phyloP scores from a whole-genome alignment of 31 red algal species.

The Odonthalia washingtoniensis region DNA sequence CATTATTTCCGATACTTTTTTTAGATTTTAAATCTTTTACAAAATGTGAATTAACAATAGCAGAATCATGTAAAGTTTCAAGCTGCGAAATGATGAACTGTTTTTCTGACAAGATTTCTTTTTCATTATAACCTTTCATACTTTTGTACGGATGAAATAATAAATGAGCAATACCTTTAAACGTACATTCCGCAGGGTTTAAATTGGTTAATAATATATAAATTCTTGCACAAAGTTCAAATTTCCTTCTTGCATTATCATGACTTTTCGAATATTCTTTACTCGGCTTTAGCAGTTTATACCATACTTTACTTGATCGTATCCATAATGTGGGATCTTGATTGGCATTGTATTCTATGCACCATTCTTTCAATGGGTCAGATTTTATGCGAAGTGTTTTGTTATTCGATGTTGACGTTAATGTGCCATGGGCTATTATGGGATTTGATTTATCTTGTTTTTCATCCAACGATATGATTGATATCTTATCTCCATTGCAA shows the following conservation, averaged over 20 bases:
- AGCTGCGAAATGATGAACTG: constrained; percentile 77
- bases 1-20: constrained; percentile 35
- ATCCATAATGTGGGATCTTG: constrained; percentile 61
- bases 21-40: constrained; percentile 65
- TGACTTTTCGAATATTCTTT: constrained; percentile 77
- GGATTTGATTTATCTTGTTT: not conserved
- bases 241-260: constrained; percentile 58
- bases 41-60: constrained; percentile 36
- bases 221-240: constrained; percentile 78
- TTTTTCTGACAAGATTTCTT: constrained; percentile 53
- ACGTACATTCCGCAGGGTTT: constrained; percentile 52
- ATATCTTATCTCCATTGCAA: constrained; percentile 59
- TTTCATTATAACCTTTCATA: constrained; percentile 57
- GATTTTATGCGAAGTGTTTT: constrained; percentile 46
- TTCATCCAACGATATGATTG: constrained; percentile 63
- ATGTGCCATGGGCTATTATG: constrained; percentile 61
- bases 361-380: constrained; percentile 76
- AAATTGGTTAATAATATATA: constrained; percentile 72
- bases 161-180: constrained; percentile 44
- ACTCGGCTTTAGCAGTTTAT: constrained; percentile 58
- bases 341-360: constrained; percentile 77
- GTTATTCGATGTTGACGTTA: constrained; percentile 7
- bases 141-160: constrained; percentile 11
- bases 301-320: constrained; percentile 66
- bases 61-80: constrained; percentile 48